Percentiles rank a stretch among this genome's conserved stretches.
Conservation (phyloP, 805 yeast genomes). For the Alloascoidea africana region DNA sequence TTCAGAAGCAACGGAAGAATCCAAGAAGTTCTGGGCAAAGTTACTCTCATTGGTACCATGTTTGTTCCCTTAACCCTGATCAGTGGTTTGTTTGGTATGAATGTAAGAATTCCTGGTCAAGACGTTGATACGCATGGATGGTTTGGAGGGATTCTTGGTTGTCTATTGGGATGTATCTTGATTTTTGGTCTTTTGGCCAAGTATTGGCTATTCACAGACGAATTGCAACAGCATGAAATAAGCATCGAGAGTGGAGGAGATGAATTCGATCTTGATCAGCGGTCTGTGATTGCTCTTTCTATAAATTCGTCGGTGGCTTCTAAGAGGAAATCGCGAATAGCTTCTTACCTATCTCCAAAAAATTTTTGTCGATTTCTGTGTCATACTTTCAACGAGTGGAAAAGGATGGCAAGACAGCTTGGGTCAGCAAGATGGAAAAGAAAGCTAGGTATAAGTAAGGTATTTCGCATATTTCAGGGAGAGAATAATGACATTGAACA, state of each 20-base stretch:
- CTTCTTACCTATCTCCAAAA: not conserved
- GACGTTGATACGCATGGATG: conserved; percentile 30
- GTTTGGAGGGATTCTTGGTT: conserved; percentile 55
- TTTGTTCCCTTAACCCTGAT: conserved; percentile 83
- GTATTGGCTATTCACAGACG: not conserved
- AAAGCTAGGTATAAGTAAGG: conserved; percentile 1
- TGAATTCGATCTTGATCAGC: not conserved
- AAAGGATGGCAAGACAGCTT: not conserved
- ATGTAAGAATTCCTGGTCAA: conserved; percentile 74
- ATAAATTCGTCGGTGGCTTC: not conserved
- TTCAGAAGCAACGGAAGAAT: conserved; percentile 75
- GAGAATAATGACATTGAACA: too few species aligned
- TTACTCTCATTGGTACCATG: conserved; percentile 80
- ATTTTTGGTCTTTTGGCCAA: not conserved
- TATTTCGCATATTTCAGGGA: too few species aligned
- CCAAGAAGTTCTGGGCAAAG: conserved; percentile 77
- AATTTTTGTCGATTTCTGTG: not conserved
- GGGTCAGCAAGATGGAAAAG: not conserved
- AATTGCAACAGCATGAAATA: not conserved
- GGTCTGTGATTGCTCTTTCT: not conserved
- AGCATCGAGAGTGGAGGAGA: too few species aligned
- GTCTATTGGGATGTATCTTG: conserved; percentile 8
- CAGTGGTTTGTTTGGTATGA: conserved; percentile 94
- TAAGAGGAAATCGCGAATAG: not conserved
- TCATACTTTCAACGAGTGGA: not conserved